Base-by-base conservation (phyloP, 495 filamentous ascomycete genomes). In the Xylaria scruposa region DNA sequence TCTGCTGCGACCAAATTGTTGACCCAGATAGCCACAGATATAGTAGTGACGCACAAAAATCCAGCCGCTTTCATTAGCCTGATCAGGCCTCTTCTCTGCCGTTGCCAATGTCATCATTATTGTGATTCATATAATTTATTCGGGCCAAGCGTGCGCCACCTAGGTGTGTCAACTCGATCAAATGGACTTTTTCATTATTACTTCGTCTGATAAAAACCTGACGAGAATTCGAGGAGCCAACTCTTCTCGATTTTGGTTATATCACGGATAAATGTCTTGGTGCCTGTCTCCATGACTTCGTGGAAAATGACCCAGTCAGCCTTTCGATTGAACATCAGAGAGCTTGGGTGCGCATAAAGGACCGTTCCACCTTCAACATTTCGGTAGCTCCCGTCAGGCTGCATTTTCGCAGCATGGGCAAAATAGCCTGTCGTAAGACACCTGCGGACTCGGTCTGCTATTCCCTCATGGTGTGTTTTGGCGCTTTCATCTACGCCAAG, bases 261-360 rank as follows among this genome's bases (percentile, higher is more conserved):
- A 83, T 99, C 96, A 54, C 95, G 87, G 68, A 99, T 97, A 73
- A 91, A 98, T 0, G 88, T 94, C 85, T 98, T 98, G 68, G 88
- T 87, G 19, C 93, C 92, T 26, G 93, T 97, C 81, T 99, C 94
- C 85, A 97, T 89, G 64, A 98, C 89, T 79, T 98, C 97, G 77
- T 97, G 92, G 77, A 98, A 99, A 53, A 99, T 89, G 12, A 99
- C 95, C 96, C 96, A 99, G 74, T 98, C 95, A 21, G 93, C 94
- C 84, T 97, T 98, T 56, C 96, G 90, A 82, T 98, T 97, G 86
- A 98, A 98, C 91, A 99, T 94, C 76, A 99, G 81, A 21, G 93
- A 96, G 76, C 90, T 97, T 4, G 96, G 97, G 82, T 99, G 96
- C 24, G 94, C 94, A 84, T 97, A 89, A 46, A 99, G 83, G 54